Evolutionary conservation across 805 yeast species (phyloP), one percentile per base, ranked within the genome.

Genomic region (Yarrowia sp.): DNA sequence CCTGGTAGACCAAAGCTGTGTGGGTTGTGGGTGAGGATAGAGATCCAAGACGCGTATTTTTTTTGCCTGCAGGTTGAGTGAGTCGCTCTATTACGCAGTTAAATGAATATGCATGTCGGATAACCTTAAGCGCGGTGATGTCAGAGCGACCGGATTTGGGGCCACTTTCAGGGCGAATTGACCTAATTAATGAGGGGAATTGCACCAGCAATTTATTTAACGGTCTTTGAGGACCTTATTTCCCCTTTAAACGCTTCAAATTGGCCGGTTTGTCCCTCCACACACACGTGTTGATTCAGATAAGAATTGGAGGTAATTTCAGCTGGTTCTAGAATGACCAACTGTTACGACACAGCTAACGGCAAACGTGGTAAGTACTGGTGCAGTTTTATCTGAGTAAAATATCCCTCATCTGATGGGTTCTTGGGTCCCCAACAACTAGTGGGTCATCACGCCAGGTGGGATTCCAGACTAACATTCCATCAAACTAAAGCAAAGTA

Each of bases 121-220:
- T 47, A 47, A 47, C 53, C 53, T 47, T n/a, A 47, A 47, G 39
- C 36, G 48, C n/a, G 50, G 50, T 32, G 39, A 33, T 47, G 53
- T 47, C 39, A 15, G 53, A 10, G n/a, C 3, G 22, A 22, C 4
- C 9, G 7, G 10, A 14, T n/a, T 31, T 9, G 36, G 18, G 15
- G 14, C 10, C 6, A 6, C 18, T 13, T 11, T 42, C 7, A 28
- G 17, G 48, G 48, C 33, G 6, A 22, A 22, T 22, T 22, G 28
- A 22, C 28, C 28, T 22, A 22, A 22, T 22, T 22, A 22, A 22
- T 22, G 28, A 22, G 28, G 28, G 28, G 28, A 22, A 22, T 22
- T 22, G 28, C 28, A 22, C 28, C 28, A 22, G 28, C 28, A 3
- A 22, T 22, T 22, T 5, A 22, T 22, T 22, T 22, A 22, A 22